Conservation (phyloP, 768 basidiomycete species). For the Rhodotorula diobovata region DNA sequence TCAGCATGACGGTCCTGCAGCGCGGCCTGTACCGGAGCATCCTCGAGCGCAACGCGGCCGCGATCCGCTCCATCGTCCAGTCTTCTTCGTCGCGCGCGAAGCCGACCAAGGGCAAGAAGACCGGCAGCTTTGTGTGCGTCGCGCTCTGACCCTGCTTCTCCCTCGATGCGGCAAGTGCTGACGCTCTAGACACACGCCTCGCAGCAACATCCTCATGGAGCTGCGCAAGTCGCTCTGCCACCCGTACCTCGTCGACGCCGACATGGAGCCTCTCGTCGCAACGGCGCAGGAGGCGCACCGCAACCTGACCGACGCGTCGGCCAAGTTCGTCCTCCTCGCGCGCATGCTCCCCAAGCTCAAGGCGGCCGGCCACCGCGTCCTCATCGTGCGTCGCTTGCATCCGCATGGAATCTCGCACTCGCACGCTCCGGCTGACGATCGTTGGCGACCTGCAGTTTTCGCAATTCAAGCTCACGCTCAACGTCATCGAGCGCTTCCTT, state of each 20-base stretch:
- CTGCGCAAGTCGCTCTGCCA: constrained; percentile 96
- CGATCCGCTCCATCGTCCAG: constrained; percentile 34
- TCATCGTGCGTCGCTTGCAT: constrained; percentile 52
- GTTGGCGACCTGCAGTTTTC: constrained; percentile 39
- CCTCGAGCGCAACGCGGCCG: constrained; percentile 45
- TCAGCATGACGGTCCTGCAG: constrained; percentile 48
- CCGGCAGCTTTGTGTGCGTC: constrained; percentile 22
- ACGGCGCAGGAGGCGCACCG: constrained; percentile 17
- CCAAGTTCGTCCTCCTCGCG: constrained; percentile 78
- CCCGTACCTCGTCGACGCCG: constrained; percentile 44
- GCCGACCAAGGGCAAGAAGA: constrained; percentile 17
- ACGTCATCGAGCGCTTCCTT: constrained; percentile 94
- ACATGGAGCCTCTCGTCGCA: constrained; percentile 35
- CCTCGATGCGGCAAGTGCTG: not conserved
- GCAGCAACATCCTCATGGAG: constrained; percentile 87
- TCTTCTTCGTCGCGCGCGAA: not conserved
- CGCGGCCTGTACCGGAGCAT: constrained; percentile 49
- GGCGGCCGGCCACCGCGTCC: constrained; percentile 80
- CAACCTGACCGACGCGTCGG: constrained; percentile 40
- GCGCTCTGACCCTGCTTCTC: too few species aligned
- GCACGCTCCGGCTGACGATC: not conserved
- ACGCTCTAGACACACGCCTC: not conserved
- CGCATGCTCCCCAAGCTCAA: constrained; percentile 82
- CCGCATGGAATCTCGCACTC: too few species aligned
- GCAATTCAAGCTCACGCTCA: constrained; percentile 98